These are phyloP conservation scores for Thalassiosira delicatula DNA, from an alignment of 352 stramenopile species.

Conservation along the genomic window DNA sequence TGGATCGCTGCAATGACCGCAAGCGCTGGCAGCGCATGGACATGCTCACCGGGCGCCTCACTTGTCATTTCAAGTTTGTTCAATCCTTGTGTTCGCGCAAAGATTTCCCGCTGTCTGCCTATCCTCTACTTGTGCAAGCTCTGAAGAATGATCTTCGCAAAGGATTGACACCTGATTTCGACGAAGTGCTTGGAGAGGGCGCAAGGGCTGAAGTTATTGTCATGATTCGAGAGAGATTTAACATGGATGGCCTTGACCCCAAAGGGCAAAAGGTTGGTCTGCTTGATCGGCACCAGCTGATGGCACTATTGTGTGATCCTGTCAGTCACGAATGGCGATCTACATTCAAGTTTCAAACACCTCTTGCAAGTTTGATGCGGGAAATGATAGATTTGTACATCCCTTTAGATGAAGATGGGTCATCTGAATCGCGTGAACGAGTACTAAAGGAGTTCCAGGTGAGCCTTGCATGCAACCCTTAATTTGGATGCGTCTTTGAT, in stretches of 20 bases:
- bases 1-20: not conserved
- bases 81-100: not conserved
- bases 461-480: not conserved
- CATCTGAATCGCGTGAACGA: not conserved
- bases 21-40: not conserved
- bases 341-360: not conserved
- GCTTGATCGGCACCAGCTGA: constrained; percentile 2
- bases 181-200: not conserved
- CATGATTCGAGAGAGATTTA: constrained; percentile 11
- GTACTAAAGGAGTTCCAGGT: constrained; percentile 1
- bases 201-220: not conserved
- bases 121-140: constrained; percentile 2
- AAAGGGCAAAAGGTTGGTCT: constrained; percentile 9
- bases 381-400: constrained; percentile 2
- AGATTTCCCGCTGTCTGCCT: constrained; percentile 1
- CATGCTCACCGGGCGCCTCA: not conserved
- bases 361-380: not conserved
- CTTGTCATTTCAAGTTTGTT: not conserved
- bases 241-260: constrained; percentile 15
- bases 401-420: not conserved
- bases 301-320: not conserved
- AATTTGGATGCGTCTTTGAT: not conserved
- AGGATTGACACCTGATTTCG: not conserved
- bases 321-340: not conserved
- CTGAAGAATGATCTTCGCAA: constrained; percentile 12